These are phyloP conservation scores for Cucurbita maxima DNA, from an alignment of 306 rosid species.

Conservation along the genomic window DNA sequence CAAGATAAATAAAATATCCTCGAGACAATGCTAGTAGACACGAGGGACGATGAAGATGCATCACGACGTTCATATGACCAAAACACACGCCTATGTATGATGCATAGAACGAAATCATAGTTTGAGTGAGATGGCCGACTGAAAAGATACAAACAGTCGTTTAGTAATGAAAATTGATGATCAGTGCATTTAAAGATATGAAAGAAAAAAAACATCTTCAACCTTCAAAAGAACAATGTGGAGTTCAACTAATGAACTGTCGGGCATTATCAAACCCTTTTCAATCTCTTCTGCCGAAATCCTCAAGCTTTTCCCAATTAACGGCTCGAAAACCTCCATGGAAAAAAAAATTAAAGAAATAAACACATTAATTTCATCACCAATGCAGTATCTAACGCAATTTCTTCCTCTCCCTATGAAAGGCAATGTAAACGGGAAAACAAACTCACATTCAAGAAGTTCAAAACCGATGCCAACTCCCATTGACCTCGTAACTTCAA, in stretches of 20 bases:
- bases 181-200: not conserved
- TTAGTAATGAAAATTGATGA: not conserved
- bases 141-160: not conserved
- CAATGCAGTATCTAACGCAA: not conserved
- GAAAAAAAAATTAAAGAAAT: not conserved
- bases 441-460: conserved; percentile 50
- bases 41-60: not conserved
- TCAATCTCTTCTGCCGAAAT: conserved; percentile 64
- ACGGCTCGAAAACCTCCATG: conserved; percentile 52
- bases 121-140: not conserved
- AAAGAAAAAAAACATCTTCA: not conserved
- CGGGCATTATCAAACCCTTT: conserved; percentile 48
- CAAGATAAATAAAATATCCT: not conserved
- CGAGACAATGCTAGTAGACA: not conserved
- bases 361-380: not conserved
- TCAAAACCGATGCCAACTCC: conserved; percentile 81
- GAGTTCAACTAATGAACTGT: conserved; percentile 45
- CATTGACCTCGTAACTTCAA: conserved; percentile 50
- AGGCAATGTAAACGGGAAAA: not conserved
- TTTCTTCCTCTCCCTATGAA: not conserved
- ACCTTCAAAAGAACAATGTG: conserved; percentile 74
- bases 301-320: conserved; percentile 39
- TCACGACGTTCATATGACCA: no score
- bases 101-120: no score
- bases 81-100: no score